These are phyloP conservation scores for Yarrowia bubula DNA, from an alignment of 805 yeast species.

Conservation along the genomic window DNA sequence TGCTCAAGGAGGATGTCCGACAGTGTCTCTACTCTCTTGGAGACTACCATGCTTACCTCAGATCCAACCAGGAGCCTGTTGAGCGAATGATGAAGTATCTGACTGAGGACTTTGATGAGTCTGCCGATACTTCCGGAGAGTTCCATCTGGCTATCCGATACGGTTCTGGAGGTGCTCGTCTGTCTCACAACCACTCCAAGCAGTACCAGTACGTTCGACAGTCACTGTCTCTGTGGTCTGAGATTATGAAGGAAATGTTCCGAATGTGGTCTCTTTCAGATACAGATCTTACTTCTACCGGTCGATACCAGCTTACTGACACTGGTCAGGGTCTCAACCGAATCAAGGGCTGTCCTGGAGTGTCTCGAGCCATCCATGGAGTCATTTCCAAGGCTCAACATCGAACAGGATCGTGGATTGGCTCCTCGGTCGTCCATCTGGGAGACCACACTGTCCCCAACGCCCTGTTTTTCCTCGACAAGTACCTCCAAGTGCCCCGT, in stretches of 20 bases:
- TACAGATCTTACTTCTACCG: conserved; percentile 57
- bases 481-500: conserved; percentile 75
- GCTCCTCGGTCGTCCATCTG: conserved; percentile 73
- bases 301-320: conserved; percentile 55
- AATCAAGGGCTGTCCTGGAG: conserved; percentile 67
- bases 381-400: conserved; percentile 64
- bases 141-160: conserved; percentile 58
- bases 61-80: conserved; percentile 67
- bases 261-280: conserved; percentile 76
- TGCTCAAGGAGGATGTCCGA: conserved; percentile 60
- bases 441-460: conserved; percentile 86
- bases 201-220: conserved; percentile 75
- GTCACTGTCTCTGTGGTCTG: conserved; percentile 71
- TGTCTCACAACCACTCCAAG: conserved; percentile 69
- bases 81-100: conserved; percentile 57
- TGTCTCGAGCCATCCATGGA: conserved; percentile 67
- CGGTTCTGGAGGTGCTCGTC: conserved; percentile 67
- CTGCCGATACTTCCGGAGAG: conserved; percentile 37
- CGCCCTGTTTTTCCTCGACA: conserved; percentile 74
- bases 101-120: conserved; percentile 47
- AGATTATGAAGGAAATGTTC: conserved; percentile 75
- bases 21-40: conserved; percentile 75
- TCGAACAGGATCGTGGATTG: conserved; percentile 68
- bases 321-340: conserved; percentile 84
- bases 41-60: conserved; percentile 70